Evolutionary conservation across 306 rosid genomes (phyloP), one percentile per base, ranked within the genome.

Genomic region (Vigna radiata): DNA sequence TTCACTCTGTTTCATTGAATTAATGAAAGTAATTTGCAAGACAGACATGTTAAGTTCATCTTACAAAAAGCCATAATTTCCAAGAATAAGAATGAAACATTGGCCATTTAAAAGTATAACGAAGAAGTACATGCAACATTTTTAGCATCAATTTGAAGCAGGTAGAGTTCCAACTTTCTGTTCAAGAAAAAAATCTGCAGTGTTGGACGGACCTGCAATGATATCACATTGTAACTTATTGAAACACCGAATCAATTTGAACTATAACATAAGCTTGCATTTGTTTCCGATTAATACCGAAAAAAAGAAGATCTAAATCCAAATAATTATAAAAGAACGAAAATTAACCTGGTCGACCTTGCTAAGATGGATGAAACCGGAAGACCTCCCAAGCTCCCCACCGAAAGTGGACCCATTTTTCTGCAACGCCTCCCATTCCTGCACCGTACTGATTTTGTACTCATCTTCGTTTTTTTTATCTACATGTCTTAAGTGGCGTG

Each of bases 321-420:
- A 2, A 18, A 77, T 18, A 18, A 7, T 12, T 7, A 49, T 9
- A 50, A 53, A 82, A 52, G 7, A 5, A 25, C 29, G 16, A 47
- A 39, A 53, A 79, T 60, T 4, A 36, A 93, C 97, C 93, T 94
- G 97, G 44, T 81, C 69, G 77, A 89, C 94, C 52, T 78, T 75
- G 89, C 97, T 91, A 52, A 94, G 96, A 84, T 94, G 98, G 78
- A 94, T 86, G 88, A 91, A 94, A 33, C 82, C 84, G 36, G 93
- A 86, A 61, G 85, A 74, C 68, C 83, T 90, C 72, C 91, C 98
- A 72, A 90, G 87, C 0, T 88, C 82, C 15, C 95, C 93, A 25
- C 97, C 94, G 62, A 59, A 84, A 77, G 1, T 37, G 33, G 83
- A 87, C 7, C 93, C 91, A 54, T 49, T 65, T 18, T 10, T 83